Conservation (phyloP, 2,329 filamentous ascomycete species). For the Penicillium concentricum region DNA sequence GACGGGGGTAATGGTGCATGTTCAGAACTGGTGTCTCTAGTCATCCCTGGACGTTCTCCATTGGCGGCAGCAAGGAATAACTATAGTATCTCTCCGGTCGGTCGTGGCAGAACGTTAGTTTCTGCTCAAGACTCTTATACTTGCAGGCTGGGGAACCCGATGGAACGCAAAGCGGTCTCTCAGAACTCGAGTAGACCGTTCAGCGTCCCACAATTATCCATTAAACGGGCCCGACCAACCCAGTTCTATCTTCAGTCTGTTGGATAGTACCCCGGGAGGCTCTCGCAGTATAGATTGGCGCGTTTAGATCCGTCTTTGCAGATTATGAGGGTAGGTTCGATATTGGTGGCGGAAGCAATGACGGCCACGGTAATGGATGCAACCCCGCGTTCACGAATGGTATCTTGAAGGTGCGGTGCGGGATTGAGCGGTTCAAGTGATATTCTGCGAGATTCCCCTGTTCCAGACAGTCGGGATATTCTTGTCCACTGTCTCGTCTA, state of each 20-base stretch:
- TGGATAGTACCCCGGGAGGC: background rate
- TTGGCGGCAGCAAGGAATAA: constrained; percentile 12
- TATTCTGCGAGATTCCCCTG: background rate
- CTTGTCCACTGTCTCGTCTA: background rate
- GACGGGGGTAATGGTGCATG: constrained; percentile 41
- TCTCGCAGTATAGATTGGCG: background rate
- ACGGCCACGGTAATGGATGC: constrained; percentile 6
- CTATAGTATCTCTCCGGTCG: constrained; percentile 5
- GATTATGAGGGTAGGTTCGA: background rate
- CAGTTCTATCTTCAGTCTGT: background rate
- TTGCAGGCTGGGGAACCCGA: constrained; percentile 48
- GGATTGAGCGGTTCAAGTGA: background rate
- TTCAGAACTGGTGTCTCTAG: constrained; percentile 39
- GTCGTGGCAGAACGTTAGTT: background rate
- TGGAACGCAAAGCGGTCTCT: constrained; percentile 55
- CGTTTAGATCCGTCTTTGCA: background rate
- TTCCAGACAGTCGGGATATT: background rate
- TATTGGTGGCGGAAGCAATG: background rate
- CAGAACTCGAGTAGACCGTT: constrained; percentile 49
- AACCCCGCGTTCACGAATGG: constrained; percentile 12
- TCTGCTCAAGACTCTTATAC: constrained; percentile 2
- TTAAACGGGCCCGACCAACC: constrained; percentile 30
- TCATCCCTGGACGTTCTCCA: constrained; percentile 38
- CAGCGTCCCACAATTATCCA: constrained; percentile 51
- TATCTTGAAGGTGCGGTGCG: background rate